Evolutionary conservation across 495 filamentous ascomycete species (phyloP).

Genomic region (Hypomontagnella submonticulosa): DNA sequence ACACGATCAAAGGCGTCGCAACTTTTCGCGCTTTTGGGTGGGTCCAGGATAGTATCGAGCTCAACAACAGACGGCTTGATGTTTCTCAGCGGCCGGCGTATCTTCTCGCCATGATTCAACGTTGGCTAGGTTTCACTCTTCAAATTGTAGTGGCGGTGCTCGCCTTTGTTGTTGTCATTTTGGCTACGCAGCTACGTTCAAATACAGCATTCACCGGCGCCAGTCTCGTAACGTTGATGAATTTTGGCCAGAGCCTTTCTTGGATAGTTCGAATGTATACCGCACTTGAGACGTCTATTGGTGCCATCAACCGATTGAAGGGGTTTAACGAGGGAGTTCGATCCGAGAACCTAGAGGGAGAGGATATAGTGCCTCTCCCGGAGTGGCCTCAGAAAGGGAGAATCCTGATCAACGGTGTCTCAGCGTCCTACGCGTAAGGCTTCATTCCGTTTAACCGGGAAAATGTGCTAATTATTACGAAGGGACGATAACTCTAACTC

Average conservation of each 20-base stretch:
- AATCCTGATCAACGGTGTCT: constrained; percentile 47
- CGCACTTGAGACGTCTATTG: constrained; percentile 53
- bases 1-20: constrained; percentile 53
- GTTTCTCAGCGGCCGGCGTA: constrained; percentile 58
- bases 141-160: constrained; percentile 53
- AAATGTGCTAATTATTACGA: constrained; percentile 14
- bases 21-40: constrained; percentile 60
- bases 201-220: constrained; percentile 66
- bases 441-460: neutral
- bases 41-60: constrained; percentile 53
- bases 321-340: constrained; percentile 39
- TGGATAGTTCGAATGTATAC: constrained; percentile 46
- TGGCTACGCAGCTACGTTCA: constrained; percentile 49
- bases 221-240: constrained; percentile 54
- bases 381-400: constrained; percentile 44
- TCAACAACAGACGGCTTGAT: constrained; percentile 55
- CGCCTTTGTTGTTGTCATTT: constrained; percentile 48
- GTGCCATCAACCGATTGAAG: constrained; percentile 52
- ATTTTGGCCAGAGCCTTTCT: constrained; percentile 39
- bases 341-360: constrained; percentile 44
- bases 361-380: constrained; percentile 48
- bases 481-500: neutral
- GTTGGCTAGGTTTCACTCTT: constrained; percentile 57
- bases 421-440: constrained; percentile 48
- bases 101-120: constrained; percentile 57